These are phyloP conservation scores for Moniliophthora roreri DNA, from an alignment of 1,284 basidiomycete genomes.

Conservation along the genomic window DNA sequence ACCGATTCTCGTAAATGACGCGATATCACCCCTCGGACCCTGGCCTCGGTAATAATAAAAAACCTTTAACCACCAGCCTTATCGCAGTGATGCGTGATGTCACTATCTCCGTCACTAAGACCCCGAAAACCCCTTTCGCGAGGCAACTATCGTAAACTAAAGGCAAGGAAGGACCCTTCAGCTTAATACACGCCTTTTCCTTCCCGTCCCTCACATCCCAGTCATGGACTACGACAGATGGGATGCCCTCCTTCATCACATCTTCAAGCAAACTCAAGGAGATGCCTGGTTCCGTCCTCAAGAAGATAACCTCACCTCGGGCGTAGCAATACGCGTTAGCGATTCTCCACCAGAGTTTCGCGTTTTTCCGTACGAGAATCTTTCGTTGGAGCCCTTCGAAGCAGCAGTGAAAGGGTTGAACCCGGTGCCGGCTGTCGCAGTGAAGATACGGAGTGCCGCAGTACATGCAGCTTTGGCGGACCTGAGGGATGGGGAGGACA, in stretches of 20 bases:
- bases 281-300: constrained; percentile 76
- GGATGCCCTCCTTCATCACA: constrained; percentile 50
- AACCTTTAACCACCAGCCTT: too few relatives aligned
- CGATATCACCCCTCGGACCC: too few relatives aligned
- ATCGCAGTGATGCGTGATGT: too few relatives aligned
- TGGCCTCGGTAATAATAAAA: too few relatives aligned
- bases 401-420: constrained; percentile 72
- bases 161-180: too few relatives aligned
- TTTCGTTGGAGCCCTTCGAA: constrained; percentile 71
- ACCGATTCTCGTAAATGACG: too few relatives aligned
- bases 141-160: too few relatives aligned
- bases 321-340: constrained; percentile 62
- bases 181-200: too few relatives aligned
- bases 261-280: constrained; percentile 61
- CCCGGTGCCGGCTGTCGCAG: constrained; percentile 77
- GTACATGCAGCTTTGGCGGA: constrained; percentile 80
- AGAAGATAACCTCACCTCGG: constrained; percentile 64
- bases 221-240: constrained; percentile 54
- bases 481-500: constrained; percentile 52
- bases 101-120: too few relatives aligned
- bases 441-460: constrained; percentile 79
- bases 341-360: constrained; percentile 55
- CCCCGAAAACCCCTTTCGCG: too few relatives aligned
- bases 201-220: too few relatives aligned
- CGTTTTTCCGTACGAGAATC: constrained; percentile 74